Evolutionary conservation across 495 filamentous ascomycete species (phyloP), one percentile per base, ranked within the genome.

Genomic region (Durotheca rogersii): DNA sequence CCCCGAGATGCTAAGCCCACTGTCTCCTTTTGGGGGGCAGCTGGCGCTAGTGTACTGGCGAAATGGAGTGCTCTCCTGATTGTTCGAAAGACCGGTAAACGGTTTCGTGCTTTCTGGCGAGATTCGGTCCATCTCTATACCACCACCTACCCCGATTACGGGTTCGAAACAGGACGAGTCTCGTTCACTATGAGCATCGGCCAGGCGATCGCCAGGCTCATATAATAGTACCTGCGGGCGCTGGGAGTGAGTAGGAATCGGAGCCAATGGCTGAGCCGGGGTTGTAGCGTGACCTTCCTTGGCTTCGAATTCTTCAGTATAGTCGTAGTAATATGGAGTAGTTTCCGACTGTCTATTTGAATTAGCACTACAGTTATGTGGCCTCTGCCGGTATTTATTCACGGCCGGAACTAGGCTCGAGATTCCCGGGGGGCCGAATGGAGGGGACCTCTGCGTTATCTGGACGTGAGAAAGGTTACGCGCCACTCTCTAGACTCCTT

Each of bases 301-400:
- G 17, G 42, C 48, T 14, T 74, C 73, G 53, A 78, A 79, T 17
- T 68, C 69, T 57, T 79, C 76, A 3, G 73, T 76, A 51, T 78
- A 79, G 53, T 79, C 77, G 58, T 78, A 79, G 49, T 73, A 78
- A 16, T 72, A 47, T 17, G 71, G 71, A 30, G 59, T 53, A 15
- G 58, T 14, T 23, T 58, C 46, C 10, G 34, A 40, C 39, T 51
- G 33, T 15, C 41, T 32, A 37, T 45, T 52, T 12, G 48, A 60
- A 10, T 40, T 51, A 18, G 32, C 12, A 35, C 20, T 65, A 27
- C 21, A 47, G 25, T 17, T 21, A 33, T 58, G 51, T n/a, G 67
- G 57, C 39, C 48, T 44, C 16, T 53, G 64, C 14, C 64, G 65
- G 32, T 72, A 68, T 68, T 70, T 68, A 41, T 72, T 67, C 7